Evolutionary conservation across 108 stramenopile genomes (phyloP).

Genomic region (Schizochytrium sp.): DNA sequence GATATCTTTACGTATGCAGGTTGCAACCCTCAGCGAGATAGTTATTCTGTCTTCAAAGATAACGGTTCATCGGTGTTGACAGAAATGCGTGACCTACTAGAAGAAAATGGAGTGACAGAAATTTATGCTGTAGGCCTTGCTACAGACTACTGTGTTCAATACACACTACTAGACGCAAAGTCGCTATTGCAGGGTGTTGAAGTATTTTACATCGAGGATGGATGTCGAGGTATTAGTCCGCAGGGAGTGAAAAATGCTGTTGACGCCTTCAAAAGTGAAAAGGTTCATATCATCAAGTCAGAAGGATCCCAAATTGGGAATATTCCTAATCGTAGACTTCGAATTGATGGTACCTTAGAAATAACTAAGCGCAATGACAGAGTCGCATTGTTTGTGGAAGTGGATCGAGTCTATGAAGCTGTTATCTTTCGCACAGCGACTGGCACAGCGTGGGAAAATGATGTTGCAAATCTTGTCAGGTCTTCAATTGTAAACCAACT

Average conservation of each 20-base stretch:
- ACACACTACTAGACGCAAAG: constrained; percentile 59
- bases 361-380: neutral
- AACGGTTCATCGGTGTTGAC: constrained; percentile 56
- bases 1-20: constrained; percentile 61
- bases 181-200: neutral
- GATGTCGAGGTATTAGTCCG: constrained; percentile 41
- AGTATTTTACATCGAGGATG: constrained; percentile 57
- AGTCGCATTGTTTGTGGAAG: neutral
- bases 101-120: neutral
- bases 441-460: constrained; percentile 11
- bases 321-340: constrained; percentile 14
- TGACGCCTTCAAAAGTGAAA: neutral
- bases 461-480: neutral
- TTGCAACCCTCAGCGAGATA: constrained; percentile 54
- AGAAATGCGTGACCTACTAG: constrained; percentile 45
- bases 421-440: constrained; percentile 14
- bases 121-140: constrained; percentile 64
- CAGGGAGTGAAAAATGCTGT: constrained; percentile 8
- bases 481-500: neutral
- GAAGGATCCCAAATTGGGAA: neutral
- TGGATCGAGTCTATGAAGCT: constrained; percentile 32
- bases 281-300: neutral
- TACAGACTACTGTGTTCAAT: constrained; percentile 62
- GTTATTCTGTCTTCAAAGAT: constrained; percentile 63
- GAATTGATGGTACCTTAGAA: constrained; percentile 2